Base-by-base conservation (phyloP, 1,284 basidiomycete genomes). In the Butyriboletus regius region DNA sequence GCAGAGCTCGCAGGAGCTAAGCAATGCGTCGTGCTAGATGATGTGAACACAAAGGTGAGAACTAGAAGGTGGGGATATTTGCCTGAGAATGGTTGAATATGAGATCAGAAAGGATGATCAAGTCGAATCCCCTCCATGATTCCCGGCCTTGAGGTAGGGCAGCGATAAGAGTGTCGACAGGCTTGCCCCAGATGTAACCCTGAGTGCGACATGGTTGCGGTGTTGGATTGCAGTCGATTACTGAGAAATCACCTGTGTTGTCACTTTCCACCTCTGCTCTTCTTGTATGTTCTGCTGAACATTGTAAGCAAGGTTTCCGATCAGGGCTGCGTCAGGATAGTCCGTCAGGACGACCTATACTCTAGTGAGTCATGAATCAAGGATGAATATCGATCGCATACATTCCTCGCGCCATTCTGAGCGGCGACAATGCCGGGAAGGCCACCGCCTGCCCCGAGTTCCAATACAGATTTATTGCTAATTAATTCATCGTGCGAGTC, bases 121-220 rank as follows among this genome's bases (percentile, higher is more conserved):
- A 62, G 60, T 96, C 84, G 59, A 88, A 97, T 38, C 69, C 64
- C 12, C 56, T 60, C 46, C 51, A 50, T 12, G 51, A 7, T 22
- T 59, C 57, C 22, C 50, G 59, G 33, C 54, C 47, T 22, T 50
- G 36, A 24, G 57, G 55, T 1, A 81, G 62, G 7, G 67, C 56
- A 1, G 68, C 66, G 0, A 86, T 63, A 18, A 97, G 70, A 1
- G 73, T 64, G 2, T 74, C 57, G 0, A 84, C 73, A 2, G 83
- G 68, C n/a, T 77, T 75, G 0, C 95, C 94, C 94, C 94, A 98
- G 1, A 90, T 81, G 64, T 92, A 95, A 7, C 94, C 94, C 82
- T 91, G 49, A 15, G 20, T 24, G 38, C 5, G 24, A 35, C 32
- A 18, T 29, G 41, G 31, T 43, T 44, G 44, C 15, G 20, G 32